Evolutionary conservation across 2,329 filamentous ascomycete species (phyloP).

Genomic region (Myrmaecium sp.): DNA sequence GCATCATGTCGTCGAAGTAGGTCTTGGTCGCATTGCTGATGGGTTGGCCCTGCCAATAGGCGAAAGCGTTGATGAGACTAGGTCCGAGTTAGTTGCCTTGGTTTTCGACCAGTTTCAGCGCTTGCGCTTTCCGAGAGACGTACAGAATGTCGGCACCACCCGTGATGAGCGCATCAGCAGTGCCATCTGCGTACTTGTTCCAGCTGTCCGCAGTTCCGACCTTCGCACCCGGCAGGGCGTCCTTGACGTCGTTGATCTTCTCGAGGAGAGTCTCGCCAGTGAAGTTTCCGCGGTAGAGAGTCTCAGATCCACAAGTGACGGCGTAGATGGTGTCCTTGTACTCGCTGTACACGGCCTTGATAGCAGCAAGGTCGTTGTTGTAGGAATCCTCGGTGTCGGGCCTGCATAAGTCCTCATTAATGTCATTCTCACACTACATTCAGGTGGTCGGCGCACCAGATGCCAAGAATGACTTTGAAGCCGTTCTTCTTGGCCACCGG

Average conservation of each 20-base stretch:
- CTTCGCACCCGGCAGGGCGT: constrained; percentile 32
- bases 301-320: constrained; percentile 55
- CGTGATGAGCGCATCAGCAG: constrained; percentile 44
- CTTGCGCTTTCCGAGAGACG: constrained; percentile 7
- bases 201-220: constrained; percentile 56
- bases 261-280: constrained; percentile 40
- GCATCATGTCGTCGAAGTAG: constrained; percentile 51
- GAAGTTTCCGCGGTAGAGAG: constrained; percentile 51
- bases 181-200: constrained; percentile 56
- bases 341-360: constrained; percentile 29
- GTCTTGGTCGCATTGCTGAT: constrained; percentile 41
- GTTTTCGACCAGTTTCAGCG: background rate
- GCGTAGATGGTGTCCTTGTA: constrained; percentile 45
- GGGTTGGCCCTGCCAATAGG: constrained; percentile 52
- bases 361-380: constrained; percentile 40
- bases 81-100: background rate
- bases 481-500: constrained; percentile 47
- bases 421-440: background rate
- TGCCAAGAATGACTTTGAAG: constrained; percentile 52
- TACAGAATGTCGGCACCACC: constrained; percentile 43
- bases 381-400: constrained; percentile 47
- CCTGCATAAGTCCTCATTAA: constrained; percentile 20
- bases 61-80: constrained; percentile 50
- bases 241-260: constrained; percentile 46
- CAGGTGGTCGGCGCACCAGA: constrained; percentile 37